Conservation (phyloP, 192 early-diverging fungal genomes). For the Polychytrium aggregatum region DNA sequence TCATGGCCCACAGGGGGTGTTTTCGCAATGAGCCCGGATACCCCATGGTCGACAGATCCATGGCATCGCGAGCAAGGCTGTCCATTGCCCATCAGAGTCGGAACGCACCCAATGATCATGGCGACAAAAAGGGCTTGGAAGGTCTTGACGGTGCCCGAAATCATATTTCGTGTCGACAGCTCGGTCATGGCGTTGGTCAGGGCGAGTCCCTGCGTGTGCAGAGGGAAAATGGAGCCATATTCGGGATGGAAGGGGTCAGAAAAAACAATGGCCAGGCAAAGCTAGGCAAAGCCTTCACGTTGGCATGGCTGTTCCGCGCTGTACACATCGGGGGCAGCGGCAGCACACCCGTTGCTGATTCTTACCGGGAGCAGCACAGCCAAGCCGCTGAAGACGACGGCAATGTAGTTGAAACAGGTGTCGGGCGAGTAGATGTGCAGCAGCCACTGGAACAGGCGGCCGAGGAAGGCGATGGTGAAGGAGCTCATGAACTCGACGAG, state of each 20-base stretch:
- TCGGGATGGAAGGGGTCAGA: no score
- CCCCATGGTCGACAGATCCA: no score
- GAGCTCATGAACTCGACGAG: constrained; percentile 29
- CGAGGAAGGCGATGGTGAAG: constrained; percentile 16
- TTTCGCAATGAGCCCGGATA: no score
- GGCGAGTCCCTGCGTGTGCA: constrained; percentile 65
- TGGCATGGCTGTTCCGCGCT: no score
- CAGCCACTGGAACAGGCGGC: neutral
- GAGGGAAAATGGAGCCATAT: no score
- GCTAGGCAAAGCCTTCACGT: no score
- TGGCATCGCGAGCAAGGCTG: no score
- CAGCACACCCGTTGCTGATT: no score
- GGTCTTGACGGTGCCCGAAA: constrained; percentile 76
- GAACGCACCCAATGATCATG: constrained; percentile 61
- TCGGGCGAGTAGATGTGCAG: constrained; percentile 2
- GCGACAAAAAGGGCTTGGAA: constrained; percentile 70
- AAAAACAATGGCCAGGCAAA: no score
- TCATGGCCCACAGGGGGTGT: no score
- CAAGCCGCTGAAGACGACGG: constrained; percentile 19
- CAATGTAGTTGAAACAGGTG: constrained; percentile 5
- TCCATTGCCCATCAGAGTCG: constrained; percentile 8
- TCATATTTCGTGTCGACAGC: constrained; percentile 73
- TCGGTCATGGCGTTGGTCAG: constrained; percentile 82
- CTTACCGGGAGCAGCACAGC: constrained; percentile 26
- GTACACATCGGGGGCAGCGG: no score